phyloP scores from a whole-genome alignment of 495 filamentous ascomycete species.

The Melanomma pulvis-pyrius region DNA sequence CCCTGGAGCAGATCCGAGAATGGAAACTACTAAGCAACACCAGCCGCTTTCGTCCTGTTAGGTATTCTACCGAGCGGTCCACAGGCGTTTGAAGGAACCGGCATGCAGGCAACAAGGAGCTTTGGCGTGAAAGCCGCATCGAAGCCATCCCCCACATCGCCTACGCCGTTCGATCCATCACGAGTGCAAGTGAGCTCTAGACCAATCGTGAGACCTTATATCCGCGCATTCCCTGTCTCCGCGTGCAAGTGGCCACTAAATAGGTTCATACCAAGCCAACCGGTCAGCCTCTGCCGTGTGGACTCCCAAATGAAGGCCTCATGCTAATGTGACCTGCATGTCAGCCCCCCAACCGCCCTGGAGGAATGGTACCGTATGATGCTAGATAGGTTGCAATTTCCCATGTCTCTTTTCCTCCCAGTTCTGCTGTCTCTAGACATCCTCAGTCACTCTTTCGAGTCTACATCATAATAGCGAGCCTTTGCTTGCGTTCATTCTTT shows the following conservation, averaged over 20 bases:
- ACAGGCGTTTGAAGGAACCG: neutral
- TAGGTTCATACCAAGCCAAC: neutral
- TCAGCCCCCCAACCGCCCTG: conserved; percentile 3
- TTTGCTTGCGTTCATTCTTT: conserved; percentile 44
- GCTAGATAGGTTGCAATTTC: conserved; percentile 19
- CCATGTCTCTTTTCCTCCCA: conserved; percentile 16
- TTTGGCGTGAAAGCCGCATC: neutral
- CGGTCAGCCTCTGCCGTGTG: conserved; percentile 13
- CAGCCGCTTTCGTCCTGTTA: neutral
- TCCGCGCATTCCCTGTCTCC: neutral
- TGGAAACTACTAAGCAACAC: neutral
- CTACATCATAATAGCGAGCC: conserved; percentile 27
- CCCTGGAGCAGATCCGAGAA: neutral
- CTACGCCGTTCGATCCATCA: neutral
- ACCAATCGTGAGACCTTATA: neutral
- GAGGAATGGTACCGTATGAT: neutral
- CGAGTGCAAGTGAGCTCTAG: too few species aligned
- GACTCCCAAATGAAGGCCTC: conserved; percentile 21
- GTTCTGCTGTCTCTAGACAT: neutral
- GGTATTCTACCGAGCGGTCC: too few species aligned
- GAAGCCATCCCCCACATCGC: neutral
- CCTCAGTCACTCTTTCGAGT: conserved; percentile 17
- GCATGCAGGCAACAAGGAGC: neutral
- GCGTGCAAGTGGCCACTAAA: neutral
- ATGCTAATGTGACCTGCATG: conserved; percentile 17